Conservation (phyloP, 2,329 filamentous ascomycete genomes). For the Diaporthe nobilis region DNA sequence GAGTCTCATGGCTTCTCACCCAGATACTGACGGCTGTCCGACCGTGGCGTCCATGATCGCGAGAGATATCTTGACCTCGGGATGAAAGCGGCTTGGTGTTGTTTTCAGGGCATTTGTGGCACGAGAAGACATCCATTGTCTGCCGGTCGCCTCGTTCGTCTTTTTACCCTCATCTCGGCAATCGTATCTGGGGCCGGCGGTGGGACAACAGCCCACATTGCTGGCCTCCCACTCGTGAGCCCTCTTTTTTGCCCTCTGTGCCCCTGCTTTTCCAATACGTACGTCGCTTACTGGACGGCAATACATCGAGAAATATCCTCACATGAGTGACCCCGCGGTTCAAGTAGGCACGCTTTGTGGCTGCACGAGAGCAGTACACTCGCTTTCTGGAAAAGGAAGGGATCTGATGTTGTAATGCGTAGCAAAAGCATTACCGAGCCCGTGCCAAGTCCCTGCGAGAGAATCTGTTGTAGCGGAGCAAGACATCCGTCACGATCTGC, state of each 20-base stretch:
- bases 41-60: not conserved
- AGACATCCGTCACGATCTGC: not conserved
- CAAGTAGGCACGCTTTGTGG: not conserved
- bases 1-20: not conserved
- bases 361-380: not conserved
- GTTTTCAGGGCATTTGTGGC: not conserved
- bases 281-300: too few relatives aligned
- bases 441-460: not conserved
- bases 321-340: not conserved
- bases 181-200: not conserved
- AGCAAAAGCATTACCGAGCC: not conserved
- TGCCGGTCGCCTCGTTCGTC: not conserved
- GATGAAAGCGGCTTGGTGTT: not conserved
- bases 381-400: not conserved
- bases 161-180: not conserved
- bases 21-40: not conserved
- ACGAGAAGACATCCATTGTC: not conserved
- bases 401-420: not conserved
- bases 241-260: not conserved
- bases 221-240: not conserved
- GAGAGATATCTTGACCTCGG: not conserved
- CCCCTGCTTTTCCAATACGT: not conserved
- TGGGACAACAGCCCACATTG: slow-evolving; percentile 1
- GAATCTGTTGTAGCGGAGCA: not conserved
- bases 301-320: not conserved